These are phyloP conservation scores for Tylopilus subfusipes DNA, from an alignment of 768 basidiomycete species.

Conservation along the genomic window DNA sequence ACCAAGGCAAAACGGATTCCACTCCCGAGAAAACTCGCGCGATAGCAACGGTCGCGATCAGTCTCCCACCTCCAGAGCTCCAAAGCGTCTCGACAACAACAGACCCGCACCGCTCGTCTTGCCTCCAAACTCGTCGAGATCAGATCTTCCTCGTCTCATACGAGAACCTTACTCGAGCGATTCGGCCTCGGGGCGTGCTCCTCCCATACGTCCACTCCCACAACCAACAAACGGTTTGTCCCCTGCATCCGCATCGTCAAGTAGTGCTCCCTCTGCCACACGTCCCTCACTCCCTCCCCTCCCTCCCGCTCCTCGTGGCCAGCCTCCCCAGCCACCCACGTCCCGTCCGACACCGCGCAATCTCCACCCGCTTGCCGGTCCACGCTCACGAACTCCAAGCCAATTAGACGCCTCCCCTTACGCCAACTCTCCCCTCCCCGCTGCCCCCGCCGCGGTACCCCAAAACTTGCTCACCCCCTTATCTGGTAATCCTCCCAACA, in stretches of 20 bases:
- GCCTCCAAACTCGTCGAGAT: conserved; percentile 46
- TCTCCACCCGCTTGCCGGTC: conserved; percentile 35
- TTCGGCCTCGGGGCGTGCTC: conserved; percentile 35
- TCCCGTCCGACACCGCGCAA: conserved; percentile 31
- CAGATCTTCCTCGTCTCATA: conserved; percentile 70
- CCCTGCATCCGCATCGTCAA: conserved; percentile 28
- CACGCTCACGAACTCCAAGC: conserved; percentile 49
- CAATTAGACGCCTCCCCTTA: conserved; percentile 51
- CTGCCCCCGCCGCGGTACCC: conserved; percentile 31
- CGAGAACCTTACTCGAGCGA: conserved; percentile 58
- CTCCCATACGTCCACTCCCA: conserved; percentile 29
- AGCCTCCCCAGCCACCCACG: conserved; percentile 51
- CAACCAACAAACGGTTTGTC: conserved; percentile 23
- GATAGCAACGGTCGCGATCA: conserved; percentile 17
- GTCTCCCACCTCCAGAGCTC: conserved; percentile 31
- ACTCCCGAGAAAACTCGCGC: conserved; percentile 25
- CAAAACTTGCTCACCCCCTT: conserved; percentile 43
- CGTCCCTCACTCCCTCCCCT: conserved; percentile 60
- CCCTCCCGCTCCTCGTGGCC: conserved; percentile 64
- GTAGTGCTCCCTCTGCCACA: conserved; percentile 24
- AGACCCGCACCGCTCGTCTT: conserved; percentile 84
- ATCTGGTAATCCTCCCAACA: conserved; percentile 29
- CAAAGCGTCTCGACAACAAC: conserved; percentile 53
- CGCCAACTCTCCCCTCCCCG: conserved; percentile 41
- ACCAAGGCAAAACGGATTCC: conserved; percentile 9